phyloP scores from a whole-genome alignment of 306 rosid species.

The Malus sylvestris region DNA sequence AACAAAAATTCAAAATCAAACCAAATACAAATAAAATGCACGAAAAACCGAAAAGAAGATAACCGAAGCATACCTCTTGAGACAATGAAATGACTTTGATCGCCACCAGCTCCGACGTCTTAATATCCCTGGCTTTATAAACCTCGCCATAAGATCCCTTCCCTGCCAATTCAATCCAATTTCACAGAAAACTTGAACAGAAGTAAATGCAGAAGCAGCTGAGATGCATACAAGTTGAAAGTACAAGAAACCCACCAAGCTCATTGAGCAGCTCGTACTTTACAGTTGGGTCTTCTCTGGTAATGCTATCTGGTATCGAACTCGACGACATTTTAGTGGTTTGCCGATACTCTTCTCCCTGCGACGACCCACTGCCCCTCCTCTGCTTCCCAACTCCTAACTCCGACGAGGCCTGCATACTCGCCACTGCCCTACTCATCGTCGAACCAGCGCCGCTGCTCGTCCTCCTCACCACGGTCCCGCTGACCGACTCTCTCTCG shows the following conservation, averaged over 20 bases:
- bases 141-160: conserved; percentile 98
- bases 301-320: conserved; percentile 89
- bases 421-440: conserved; percentile 86
- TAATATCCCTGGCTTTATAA: conserved; percentile 88
- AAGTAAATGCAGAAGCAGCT: not conserved
- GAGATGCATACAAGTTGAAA: not conserved
- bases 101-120: conserved; percentile 91
- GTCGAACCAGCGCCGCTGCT: conserved; percentile 37
- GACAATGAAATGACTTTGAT: conserved; percentile 83
- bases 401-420: conserved; percentile 81
- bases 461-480: conserved; percentile 55
- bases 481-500: conserved; percentile 59
- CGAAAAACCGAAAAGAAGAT: not conserved
- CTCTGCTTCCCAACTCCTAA: conserved; percentile 70
- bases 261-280: conserved; percentile 95
- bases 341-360: conserved; percentile 53
- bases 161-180: conserved; percentile 39
- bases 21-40: conserved; percentile 6
- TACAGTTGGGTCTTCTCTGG: conserved; percentile 78
- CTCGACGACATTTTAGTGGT: conserved; percentile 64
- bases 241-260: conserved; percentile 51
- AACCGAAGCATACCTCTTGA: conserved; percentile 66
- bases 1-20: conserved; percentile 8
- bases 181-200: not conserved
- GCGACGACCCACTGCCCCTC: conserved; percentile 55